These are phyloP conservation scores for Trypanosoma mega DNA, from an alignment of 208 protist genomes.

Conservation along the genomic window DNA sequence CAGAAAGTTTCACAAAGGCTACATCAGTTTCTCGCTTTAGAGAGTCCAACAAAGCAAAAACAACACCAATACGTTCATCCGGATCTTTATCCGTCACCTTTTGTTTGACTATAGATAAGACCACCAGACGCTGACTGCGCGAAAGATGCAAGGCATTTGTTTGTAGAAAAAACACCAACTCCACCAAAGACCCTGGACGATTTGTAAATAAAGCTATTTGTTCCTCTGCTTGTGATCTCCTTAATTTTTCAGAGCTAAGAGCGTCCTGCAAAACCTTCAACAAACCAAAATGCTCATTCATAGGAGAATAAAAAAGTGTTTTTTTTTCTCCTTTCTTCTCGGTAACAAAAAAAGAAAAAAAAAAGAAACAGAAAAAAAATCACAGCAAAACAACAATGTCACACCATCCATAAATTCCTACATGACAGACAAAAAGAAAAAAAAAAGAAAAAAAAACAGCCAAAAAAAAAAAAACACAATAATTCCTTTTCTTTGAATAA, in stretches of 20 bases:
- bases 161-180: conserved; percentile 24
- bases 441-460: conserved; percentile 8
- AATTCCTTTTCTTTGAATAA: background rate
- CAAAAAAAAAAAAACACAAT: conserved; percentile 11
- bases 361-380: too few relatives aligned
- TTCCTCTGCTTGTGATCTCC: conserved; percentile 36
- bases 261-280: conserved; percentile 28
- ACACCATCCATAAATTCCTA: background rate
- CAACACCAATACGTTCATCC: conserved; percentile 20
- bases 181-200: conserved; percentile 27
- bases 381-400: too few relatives aligned
- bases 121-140: conserved; percentile 27
- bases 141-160: conserved; percentile 5
- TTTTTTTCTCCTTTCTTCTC: too few relatives aligned
- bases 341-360: too few relatives aligned
- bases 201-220: conserved; percentile 36
- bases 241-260: conserved; percentile 46
- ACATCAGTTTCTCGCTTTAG: conserved; percentile 32
- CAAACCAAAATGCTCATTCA: too few relatives aligned
- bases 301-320: too few relatives aligned
- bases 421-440: background rate
- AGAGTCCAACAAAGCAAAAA: conserved; percentile 32
- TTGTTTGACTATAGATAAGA: conserved; percentile 51
- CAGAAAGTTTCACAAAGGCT: conserved; percentile 28
- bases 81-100: conserved; percentile 10